Evolutionary conservation across 2,329 filamentous ascomycete species (phyloP).

Genomic region (Ophiocordyceps camponoti-floridani): DNA sequence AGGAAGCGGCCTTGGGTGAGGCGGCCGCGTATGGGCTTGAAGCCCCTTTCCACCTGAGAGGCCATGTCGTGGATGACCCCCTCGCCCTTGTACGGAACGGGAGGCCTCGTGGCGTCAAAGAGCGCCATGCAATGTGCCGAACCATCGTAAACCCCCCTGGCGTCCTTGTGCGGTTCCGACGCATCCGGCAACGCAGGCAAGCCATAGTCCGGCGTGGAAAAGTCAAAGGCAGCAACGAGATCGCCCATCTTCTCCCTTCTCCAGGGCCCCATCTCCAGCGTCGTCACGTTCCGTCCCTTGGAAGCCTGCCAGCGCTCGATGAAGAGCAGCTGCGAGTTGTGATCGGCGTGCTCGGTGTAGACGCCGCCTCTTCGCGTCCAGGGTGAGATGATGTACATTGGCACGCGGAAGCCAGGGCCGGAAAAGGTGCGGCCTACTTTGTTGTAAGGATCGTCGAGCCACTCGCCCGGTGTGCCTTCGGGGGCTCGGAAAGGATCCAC

Average conservation of each 20-base stretch:
- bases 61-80: constrained; percentile 17
- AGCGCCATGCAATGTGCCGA: constrained; percentile 22
- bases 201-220: constrained; percentile 29
- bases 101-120: constrained; percentile 17
- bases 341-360: constrained; percentile 34
- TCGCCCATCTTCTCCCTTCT: constrained; percentile 15
- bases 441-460: constrained; percentile 24
- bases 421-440: constrained; percentile 18
- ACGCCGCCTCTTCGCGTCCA: constrained; percentile 35
- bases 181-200: constrained; percentile 27
- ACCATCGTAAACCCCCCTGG: constrained; percentile 24
- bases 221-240: constrained; percentile 20
- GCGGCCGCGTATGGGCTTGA: constrained; percentile 30
- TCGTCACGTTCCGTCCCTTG: constrained; percentile 19
- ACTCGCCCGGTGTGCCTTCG: constrained; percentile 29
- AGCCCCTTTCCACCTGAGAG: constrained; percentile 30
- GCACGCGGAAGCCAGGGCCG: constrained; percentile 25
- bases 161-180: constrained; percentile 21
- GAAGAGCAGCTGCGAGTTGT: constrained; percentile 36
- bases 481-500: constrained; percentile 32
- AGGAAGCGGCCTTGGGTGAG: constrained; percentile 37
- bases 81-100: constrained; percentile 26
- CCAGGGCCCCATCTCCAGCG: constrained; percentile 12
- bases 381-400: constrained; percentile 36
- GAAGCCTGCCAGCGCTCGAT: constrained; percentile 27